Conservation (phyloP, 139 green algal genomes). For the Zygnema circumcarinatum region DNA sequence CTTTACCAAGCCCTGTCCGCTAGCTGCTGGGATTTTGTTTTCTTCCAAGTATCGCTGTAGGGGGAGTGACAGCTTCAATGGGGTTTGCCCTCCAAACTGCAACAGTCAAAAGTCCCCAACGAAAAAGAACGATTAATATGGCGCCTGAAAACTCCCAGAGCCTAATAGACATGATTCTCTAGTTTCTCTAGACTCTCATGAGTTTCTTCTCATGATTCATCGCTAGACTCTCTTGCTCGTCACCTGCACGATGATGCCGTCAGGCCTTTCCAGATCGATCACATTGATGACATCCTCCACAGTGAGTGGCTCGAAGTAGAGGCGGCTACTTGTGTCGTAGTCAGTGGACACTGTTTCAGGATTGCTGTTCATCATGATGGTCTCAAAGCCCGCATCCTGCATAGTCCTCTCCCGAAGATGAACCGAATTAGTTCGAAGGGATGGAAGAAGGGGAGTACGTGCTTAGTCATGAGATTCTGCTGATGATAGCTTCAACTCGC, state of each 20-base stretch:
- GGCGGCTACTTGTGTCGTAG: conserved; percentile 96
- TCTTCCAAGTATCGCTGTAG: conserved; percentile 73
- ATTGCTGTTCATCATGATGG: conserved; percentile 99
- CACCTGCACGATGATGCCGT: conserved; percentile 97
- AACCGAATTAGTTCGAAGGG: not conserved
- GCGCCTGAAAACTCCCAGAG: too few relatives aligned
- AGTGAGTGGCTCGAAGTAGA: conserved; percentile 99
- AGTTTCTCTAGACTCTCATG: too few relatives aligned
- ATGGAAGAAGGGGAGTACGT: conserved; percentile 9
- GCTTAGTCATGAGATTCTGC: too few relatives aligned
- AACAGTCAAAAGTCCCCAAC: too few relatives aligned
- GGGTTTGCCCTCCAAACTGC: conserved; percentile 97
- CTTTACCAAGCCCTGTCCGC: conserved; percentile 82
- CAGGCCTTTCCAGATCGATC: conserved; percentile 89
- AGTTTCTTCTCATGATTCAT: too few relatives aligned
- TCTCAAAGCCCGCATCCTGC: conserved; percentile 89
- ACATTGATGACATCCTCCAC: conserved; percentile 96
- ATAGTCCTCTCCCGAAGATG: too few relatives aligned
- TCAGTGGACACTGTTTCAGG: conserved; percentile 96
- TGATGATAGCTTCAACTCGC: too few relatives aligned
- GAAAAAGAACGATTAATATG: too few relatives aligned
- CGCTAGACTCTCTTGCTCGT: too few relatives aligned
- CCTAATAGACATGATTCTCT: too few relatives aligned
- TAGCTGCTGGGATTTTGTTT: conserved; percentile 56
- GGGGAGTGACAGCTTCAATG: conserved; percentile 87